Conservation (phyloP, 2,329 filamentous ascomycete species). For the Chaetomiaceae sp. region DNA sequence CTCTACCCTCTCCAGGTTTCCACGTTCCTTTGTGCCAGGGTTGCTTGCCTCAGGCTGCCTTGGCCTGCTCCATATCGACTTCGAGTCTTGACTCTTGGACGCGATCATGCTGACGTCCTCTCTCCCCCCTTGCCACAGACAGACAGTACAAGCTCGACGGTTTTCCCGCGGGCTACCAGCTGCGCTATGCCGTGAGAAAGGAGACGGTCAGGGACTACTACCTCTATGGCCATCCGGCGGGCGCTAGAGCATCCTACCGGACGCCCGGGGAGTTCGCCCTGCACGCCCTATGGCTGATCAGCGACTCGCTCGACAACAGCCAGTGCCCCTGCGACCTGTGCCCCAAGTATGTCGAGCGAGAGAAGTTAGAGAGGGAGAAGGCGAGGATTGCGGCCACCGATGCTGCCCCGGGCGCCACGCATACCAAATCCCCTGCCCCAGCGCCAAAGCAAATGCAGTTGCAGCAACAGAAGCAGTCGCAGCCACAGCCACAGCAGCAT, state of each 20-base stretch:
- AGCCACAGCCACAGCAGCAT: conserved; percentile 1
- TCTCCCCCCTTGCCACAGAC: conserved; percentile 10
- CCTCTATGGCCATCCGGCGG: conserved; percentile 46
- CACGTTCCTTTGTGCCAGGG: not conserved
- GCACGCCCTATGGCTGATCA: conserved; percentile 49
- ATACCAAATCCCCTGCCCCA: too few relatives aligned
- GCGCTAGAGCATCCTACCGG: conserved; percentile 43
- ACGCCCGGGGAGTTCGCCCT: conserved; percentile 50
- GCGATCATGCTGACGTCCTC: too few relatives aligned
- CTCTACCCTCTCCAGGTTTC: not conserved
- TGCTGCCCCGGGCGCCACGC: not conserved
- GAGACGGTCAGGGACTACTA: conserved; percentile 43
- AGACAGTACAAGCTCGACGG: conserved; percentile 24
- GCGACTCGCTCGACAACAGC: conserved; percentile 41
- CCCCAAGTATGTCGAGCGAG: conserved; percentile 27
- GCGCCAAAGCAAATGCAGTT: conserved; percentile 1
- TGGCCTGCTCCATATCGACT: too few relatives aligned
- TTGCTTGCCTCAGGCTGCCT: too few relatives aligned
- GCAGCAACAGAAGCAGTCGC: conserved; percentile 7
- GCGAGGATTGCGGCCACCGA: conserved; percentile 3
- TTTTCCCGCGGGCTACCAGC: conserved; percentile 27
- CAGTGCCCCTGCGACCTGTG: conserved; percentile 51
- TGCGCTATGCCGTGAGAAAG: conserved; percentile 29
- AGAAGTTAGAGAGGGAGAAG: conserved; percentile 2
- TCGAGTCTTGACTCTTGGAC: too few relatives aligned